Conservation (phyloP, 345 rosid genomes). For the Lenwebbia sp. region DNA sequence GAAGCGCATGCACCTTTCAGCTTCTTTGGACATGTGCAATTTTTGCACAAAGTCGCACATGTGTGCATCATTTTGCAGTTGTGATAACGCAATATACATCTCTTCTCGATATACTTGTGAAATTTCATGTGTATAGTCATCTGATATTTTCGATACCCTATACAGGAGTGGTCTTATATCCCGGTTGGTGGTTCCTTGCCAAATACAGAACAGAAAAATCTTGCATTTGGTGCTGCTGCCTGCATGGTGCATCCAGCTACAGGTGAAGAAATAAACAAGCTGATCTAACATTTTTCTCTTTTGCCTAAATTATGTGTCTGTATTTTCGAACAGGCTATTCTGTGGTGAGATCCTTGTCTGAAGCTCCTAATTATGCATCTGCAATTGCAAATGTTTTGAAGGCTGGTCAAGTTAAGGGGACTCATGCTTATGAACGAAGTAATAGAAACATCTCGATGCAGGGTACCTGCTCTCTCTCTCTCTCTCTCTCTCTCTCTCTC, state of each 20-base stretch:
- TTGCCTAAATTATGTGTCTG: neutral
- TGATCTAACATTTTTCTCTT: neutral
- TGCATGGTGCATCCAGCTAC: conserved; percentile 99
- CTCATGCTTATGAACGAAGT: conserved; percentile 13
- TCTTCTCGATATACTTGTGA: neutral
- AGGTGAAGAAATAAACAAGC: conserved; percentile 25
- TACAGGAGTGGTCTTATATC: conserved; percentile 97
- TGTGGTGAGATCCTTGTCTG: conserved; percentile 90
- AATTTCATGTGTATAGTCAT: neutral
- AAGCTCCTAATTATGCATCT: conserved; percentile 85
- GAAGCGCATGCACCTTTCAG: neutral
- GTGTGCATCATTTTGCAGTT: neutral
- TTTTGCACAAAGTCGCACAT: neutral
- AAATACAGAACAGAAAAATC: conserved; percentile 79
- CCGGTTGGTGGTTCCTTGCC: conserved; percentile 98
- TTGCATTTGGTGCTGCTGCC: conserved; percentile 97
- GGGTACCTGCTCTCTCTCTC: conserved; percentile 28
- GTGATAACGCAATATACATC: neutral
- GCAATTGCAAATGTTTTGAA: conserved; percentile 67
- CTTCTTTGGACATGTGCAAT: neutral
- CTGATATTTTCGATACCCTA: neutral
- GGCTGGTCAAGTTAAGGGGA: conserved; percentile 18
- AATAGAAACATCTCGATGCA: conserved; percentile 63
- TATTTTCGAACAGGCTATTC: conserved; percentile 60
- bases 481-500: neutral